Evolutionary conservation across 805 yeast species (phyloP).

Genomic region (Spathaspora gorwiae): DNA sequence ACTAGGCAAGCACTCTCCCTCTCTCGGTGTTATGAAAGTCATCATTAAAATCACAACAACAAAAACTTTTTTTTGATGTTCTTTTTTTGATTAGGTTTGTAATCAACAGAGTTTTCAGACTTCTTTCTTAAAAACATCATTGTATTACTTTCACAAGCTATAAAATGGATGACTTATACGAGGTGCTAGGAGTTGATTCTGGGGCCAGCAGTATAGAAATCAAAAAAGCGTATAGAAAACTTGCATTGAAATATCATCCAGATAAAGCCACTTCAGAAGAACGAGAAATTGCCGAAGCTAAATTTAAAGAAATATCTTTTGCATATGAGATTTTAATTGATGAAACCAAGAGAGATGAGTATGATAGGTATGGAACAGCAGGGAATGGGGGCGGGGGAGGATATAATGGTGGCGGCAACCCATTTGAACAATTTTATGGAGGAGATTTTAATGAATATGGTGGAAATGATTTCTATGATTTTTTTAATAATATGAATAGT

Average conservation of each 20-base stretch:
- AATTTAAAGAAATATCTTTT: conserved; percentile 76
- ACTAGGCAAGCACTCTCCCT: no score
- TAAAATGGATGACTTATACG: conserved; percentile 43
- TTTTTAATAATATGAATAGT: conserved; percentile 47
- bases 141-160: neutral
- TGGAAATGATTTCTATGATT: conserved; percentile 74
- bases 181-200: conserved; percentile 61
- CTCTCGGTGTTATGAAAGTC: no score
- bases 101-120: no score
- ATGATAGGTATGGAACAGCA: conserved; percentile 52
- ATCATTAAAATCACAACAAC: no score
- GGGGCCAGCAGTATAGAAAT: conserved; percentile 70
- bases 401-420: conserved; percentile 26
- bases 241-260: conserved; percentile 83
- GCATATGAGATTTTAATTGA: conserved; percentile 84
- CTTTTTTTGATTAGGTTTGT: no score
- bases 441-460: conserved; percentile 45
- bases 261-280: conserved; percentile 74
- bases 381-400: conserved; percentile 16
- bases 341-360: conserved; percentile 53
- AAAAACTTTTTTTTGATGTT: no score
- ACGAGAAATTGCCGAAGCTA: conserved; percentile 66
- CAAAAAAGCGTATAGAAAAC: conserved; percentile 76
- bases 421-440: conserved; percentile 33
- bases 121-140: neutral